A percentile compares a stretch with the other conserved stretches of the same genome.
Conservation (phyloP, 768 basidiomycete genomes). For the Podaxis sp. region DNA sequence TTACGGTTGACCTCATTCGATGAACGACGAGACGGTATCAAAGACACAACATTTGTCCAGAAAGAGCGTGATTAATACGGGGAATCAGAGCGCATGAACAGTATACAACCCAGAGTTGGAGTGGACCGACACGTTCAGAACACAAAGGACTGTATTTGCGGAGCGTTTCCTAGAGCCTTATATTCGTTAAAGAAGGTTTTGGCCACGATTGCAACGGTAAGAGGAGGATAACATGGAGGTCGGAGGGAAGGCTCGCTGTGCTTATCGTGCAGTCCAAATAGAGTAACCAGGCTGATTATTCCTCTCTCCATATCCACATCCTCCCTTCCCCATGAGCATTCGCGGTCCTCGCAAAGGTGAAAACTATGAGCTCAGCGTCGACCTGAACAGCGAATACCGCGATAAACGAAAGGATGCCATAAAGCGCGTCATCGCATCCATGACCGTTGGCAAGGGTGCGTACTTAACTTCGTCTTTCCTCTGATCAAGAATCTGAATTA, state of each 20-base stretch:
- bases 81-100: not conserved
- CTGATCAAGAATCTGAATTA: conserved; percentile 1
- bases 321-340: conserved; percentile 39
- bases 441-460: conserved; percentile 97
- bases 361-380: conserved; percentile 95
- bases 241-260: not conserved
- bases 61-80: not conserved
- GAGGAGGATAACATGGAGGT: not conserved
- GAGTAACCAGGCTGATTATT: not conserved
- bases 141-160: not conserved
- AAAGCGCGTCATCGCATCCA: conserved; percentile 95
- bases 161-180: not conserved
- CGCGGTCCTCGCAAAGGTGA: conserved; percentile 77
- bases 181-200: not conserved
- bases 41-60: not conserved
- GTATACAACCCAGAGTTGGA: not conserved
- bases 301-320: not conserved
- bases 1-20: too few species aligned
- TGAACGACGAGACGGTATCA: not conserved
- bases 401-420: conserved; percentile 98
- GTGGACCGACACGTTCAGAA: too few species aligned
- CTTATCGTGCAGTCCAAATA: not conserved
- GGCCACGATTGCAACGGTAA: not conserved
- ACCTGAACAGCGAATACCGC: conserved; percentile 95
- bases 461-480: conserved; percentile 1